These are phyloP conservation scores for Naganishia onofrii DNA, from an alignment of 768 basidiomycete species.

Conservation along the genomic window DNA sequence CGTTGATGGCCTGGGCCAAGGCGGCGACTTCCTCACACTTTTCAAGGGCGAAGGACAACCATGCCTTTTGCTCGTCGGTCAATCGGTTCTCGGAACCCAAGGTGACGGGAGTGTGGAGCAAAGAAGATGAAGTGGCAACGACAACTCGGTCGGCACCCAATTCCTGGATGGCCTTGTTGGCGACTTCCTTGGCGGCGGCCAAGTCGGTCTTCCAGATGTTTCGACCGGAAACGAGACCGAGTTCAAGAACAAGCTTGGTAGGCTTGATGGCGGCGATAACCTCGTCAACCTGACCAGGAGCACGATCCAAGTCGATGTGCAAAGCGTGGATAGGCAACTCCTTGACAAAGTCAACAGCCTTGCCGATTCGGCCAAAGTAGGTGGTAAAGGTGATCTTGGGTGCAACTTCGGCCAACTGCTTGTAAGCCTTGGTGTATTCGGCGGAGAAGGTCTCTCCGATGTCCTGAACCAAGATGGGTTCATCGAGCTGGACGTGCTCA, in stretches of 20 bases:
- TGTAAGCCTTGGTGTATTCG: slow-evolving; percentile 76
- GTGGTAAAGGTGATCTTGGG: slow-evolving; percentile 93
- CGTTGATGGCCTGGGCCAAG: slow-evolving; percentile 79
- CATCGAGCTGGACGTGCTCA: slow-evolving; percentile 92
- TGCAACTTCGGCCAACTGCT: slow-evolving; percentile 72
- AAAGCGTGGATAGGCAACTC: slow-evolving; percentile 90
- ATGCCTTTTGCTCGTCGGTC: slow-evolving; percentile 82
- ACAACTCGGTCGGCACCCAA: slow-evolving; percentile 82
- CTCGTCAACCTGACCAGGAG: slow-evolving; percentile 78
- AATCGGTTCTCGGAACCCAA: slow-evolving; percentile 88
- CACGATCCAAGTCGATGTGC: slow-evolving; percentile 95
- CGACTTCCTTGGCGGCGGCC: slow-evolving; percentile 71
- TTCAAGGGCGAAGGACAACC: slow-evolving; percentile 98
- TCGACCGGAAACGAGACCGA: slow-evolving; percentile 94
- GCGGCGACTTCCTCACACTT: slow-evolving; percentile 86
- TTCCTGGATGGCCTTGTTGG: slow-evolving; percentile 75
- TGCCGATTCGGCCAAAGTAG: slow-evolving; percentile 94
- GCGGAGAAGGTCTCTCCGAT: slow-evolving; percentile 70
- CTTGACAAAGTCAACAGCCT: slow-evolving; percentile 79
- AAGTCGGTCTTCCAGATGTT: slow-evolving; percentile 99
- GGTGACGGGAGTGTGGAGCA: slow-evolving; percentile 96
- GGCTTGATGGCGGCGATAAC: slow-evolving; percentile 79
- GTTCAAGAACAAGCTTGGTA: slow-evolving; percentile 76
- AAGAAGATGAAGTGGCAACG: slow-evolving; percentile 92
- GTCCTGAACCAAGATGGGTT: slow-evolving; percentile 94